A percentile compares a stretch with the other conserved stretches of the same genome.
phyloP scores from a whole-genome alignment of 2,329 filamentous ascomycete genomes.

The Hypoxylon sp. region DNA sequence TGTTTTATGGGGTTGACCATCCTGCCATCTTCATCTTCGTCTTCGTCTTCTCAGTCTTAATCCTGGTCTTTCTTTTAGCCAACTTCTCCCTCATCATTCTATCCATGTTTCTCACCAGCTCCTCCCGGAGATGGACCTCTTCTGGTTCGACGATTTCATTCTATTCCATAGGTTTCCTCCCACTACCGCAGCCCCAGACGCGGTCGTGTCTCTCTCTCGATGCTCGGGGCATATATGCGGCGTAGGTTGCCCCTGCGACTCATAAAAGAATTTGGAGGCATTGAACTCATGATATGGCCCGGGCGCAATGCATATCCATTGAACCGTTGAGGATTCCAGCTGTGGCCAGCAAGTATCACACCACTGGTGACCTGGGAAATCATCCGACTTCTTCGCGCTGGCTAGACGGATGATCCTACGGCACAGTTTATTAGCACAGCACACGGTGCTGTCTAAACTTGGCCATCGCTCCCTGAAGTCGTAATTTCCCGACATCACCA shows the following conservation, averaged over 20 bases:
- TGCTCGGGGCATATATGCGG: not conserved
- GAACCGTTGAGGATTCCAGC: not conserved
- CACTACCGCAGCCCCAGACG: not conserved
- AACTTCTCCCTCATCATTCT: not conserved
- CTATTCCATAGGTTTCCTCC: not conserved
- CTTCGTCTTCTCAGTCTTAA: too few species aligned
- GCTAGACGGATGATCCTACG: constrained; percentile 52
- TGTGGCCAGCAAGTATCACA: constrained; percentile 22
- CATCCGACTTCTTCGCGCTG: constrained; percentile 42
- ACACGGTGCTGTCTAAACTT: constrained; percentile 50
- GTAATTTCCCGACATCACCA: constrained; percentile 49
- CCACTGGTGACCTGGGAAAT: constrained; percentile 41
- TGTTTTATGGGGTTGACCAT: not conserved
- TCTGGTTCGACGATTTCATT: not conserved
- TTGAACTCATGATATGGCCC: not conserved
- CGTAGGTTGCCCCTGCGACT: constrained; percentile 1
- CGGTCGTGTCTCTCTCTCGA: not conserved
- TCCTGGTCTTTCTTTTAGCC: not conserved
- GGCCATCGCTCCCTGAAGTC: constrained; percentile 55
- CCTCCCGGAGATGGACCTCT: not conserved
- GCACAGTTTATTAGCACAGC: constrained; percentile 60
- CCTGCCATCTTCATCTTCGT: too few species aligned
- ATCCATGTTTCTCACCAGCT: not conserved
- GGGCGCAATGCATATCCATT: not conserved
- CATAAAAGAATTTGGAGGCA: constrained; percentile 9